A percentile compares a stretch with the other conserved stretches of the same genome.
Conservation (phyloP, 2,329 filamentous ascomycete genomes). For the Pyrenophora seminiperda region DNA sequence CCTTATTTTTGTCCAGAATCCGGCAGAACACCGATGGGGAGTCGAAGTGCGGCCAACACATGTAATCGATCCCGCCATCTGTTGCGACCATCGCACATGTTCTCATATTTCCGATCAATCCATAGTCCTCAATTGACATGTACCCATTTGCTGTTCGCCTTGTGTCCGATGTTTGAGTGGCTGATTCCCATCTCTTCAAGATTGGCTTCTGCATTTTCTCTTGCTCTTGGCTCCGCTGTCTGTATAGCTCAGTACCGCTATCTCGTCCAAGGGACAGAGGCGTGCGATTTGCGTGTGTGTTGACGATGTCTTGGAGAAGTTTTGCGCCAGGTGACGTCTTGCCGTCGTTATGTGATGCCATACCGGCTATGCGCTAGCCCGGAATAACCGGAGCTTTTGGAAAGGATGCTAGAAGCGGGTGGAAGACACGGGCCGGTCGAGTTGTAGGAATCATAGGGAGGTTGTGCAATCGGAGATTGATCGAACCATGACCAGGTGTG, state of each 20-base stretch:
- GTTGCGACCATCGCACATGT: constrained; percentile 58
- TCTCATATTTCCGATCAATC: constrained; percentile 80
- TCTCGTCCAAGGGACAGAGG: constrained; percentile 10
- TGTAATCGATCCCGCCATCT: constrained; percentile 58
- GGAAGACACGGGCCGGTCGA: constrained; percentile 4
- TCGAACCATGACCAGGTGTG: constrained; percentile 4
- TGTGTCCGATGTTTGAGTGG: constrained; percentile 18
- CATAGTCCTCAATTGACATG: constrained; percentile 67
- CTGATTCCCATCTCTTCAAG: constrained; percentile 13
- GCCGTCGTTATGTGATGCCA: constrained; percentile 13
- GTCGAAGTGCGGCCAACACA: constrained; percentile 71
- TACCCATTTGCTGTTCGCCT: constrained; percentile 34
- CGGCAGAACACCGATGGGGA: constrained; percentile 77
- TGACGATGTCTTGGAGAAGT: constrained; percentile 19
- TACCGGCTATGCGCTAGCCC: constrained; percentile 7
- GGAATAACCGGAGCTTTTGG: constrained; percentile 13
- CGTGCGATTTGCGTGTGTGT: constrained; percentile 9
- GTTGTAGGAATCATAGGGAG: constrained; percentile 3
- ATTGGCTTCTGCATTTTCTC: constrained; percentile 21
- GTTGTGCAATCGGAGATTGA: not conserved
- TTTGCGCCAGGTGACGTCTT: constrained; percentile 10
- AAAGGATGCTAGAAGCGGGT: not conserved
- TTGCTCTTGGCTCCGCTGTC: constrained; percentile 13
- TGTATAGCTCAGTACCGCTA: constrained; percentile 17
- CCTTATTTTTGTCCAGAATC: constrained; percentile 74